These are phyloP conservation scores for Termitomyces sp. DNA, from an alignment of 768 basidiomycete species.

Conservation along the genomic window DNA sequence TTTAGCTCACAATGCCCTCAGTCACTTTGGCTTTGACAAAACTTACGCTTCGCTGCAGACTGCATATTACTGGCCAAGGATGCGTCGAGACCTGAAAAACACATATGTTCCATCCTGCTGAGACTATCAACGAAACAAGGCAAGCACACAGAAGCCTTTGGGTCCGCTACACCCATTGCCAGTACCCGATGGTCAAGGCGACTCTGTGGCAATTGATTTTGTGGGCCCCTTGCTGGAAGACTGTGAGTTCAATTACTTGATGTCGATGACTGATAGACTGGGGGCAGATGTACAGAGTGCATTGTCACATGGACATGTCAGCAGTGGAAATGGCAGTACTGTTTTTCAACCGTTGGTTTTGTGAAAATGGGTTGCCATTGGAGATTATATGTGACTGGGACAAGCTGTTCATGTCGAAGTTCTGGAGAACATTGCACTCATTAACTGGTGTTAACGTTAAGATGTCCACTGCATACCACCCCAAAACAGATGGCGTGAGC, in stretches of 20 bases:
- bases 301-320: background rate
- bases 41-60: slow-evolving; percentile 17
- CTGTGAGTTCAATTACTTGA: slow-evolving; percentile 18
- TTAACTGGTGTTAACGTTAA: slow-evolving; percentile 25
- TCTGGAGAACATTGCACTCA: slow-evolving; percentile 28
- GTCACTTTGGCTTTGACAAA: slow-evolving; percentile 35
- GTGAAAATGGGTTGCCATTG: slow-evolving; percentile 26
- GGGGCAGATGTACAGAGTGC: slow-evolving; percentile 20
- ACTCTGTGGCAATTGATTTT: slow-evolving; percentile 27
- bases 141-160: slow-evolving; percentile 10
- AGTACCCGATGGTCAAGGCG: slow-evolving; percentile 21
- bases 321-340: slow-evolving; percentile 17
- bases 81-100: slow-evolving; percentile 19
- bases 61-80: slow-evolving; percentile 31
- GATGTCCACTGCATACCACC: slow-evolving; percentile 20
- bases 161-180: slow-evolving; percentile 24
- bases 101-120: slow-evolving; percentile 9
- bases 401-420: slow-evolving; percentile 16
- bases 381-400: slow-evolving; percentile 30
- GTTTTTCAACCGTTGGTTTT: slow-evolving; percentile 28
- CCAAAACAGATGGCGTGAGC: no score
- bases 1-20: slow-evolving; percentile 25
- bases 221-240: slow-evolving; percentile 27
- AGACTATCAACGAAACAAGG: slow-evolving; percentile 26
- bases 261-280: slow-evolving; percentile 23